These are phyloP conservation scores for Gracilaria domingensis DNA, from an alignment of 23 red algal species.

Conservation along the genomic window DNA sequence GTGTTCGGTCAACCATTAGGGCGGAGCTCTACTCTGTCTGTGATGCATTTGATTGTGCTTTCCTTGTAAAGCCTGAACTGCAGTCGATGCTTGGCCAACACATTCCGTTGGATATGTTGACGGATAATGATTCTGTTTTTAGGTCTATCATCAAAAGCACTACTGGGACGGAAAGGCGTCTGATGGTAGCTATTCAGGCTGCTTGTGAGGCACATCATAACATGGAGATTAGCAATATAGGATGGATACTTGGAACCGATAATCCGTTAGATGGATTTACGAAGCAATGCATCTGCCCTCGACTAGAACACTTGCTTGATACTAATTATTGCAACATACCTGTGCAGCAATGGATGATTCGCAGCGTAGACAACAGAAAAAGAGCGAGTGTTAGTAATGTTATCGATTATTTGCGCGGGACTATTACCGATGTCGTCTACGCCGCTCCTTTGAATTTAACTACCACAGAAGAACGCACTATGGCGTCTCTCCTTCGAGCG, in stretches of 20 bases:
- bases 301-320: neutral
- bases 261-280: neutral
- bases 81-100: neutral
- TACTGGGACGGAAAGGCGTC: neutral
- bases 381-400: neutral
- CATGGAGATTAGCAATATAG: neutral
- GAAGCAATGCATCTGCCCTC: neutral
- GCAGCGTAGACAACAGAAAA: neutral
- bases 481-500: neutral
- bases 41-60: neutral
- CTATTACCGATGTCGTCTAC: neutral
- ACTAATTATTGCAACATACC: neutral
- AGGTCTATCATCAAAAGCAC: neutral
- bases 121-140: slow-evolving; percentile 4
- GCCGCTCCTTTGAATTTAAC: neutral
- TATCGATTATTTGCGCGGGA: neutral
- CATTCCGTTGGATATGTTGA: slow-evolving; percentile 2
- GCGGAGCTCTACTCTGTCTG: neutral
- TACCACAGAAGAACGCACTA: neutral
- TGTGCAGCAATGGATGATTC: neutral
- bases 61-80: neutral
- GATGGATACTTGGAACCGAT: neutral
- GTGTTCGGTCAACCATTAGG: neutral
- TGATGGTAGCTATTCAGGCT: neutral
- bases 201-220: neutral